These are phyloP conservation scores for Earliella scabrosa DNA, from an alignment of 1,284 basidiomycete species.

Conservation along the genomic window DNA sequence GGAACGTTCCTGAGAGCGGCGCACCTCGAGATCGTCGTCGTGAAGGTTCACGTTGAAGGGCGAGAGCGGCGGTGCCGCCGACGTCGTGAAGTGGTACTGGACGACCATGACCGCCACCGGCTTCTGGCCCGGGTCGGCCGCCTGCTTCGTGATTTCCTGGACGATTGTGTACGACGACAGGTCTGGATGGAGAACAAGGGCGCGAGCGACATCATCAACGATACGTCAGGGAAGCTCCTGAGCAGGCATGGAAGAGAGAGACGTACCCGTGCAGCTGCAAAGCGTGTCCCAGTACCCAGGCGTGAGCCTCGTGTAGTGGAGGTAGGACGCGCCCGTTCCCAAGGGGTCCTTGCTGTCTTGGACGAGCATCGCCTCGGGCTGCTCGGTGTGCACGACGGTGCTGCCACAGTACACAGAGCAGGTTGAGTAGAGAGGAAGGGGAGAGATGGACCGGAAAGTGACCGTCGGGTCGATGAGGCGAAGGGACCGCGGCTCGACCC, in stretches of 20 bases:
- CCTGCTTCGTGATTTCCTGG: slow-evolving; percentile 53
- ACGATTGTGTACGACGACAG: slow-evolving; percentile 56
- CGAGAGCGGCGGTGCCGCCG: slow-evolving; percentile 16
- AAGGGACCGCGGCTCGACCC: slow-evolving; percentile 54
- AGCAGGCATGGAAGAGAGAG: background rate
- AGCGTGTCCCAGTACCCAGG: slow-evolving; percentile 65
- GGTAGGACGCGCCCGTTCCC: slow-evolving; percentile 32
- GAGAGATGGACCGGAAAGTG: slow-evolving; percentile 53
- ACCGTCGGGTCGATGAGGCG: slow-evolving; percentile 64
- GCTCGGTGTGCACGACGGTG: slow-evolving; percentile 53
- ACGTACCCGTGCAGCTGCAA: slow-evolving; percentile 54
- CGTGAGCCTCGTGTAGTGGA: slow-evolving; percentile 62
- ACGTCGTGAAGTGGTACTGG: slow-evolving; percentile 23
- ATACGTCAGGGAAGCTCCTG: background rate
- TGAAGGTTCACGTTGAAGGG: slow-evolving; percentile 13
- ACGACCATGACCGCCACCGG: slow-evolving; percentile 12
- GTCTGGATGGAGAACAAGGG: slow-evolving; percentile 41
- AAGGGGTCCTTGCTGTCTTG: slow-evolving; percentile 27
- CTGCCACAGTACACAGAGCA: slow-evolving; percentile 59
- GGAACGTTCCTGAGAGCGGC: background rate
- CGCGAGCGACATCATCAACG: background rate
- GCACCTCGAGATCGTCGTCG: slow-evolving; percentile 17
- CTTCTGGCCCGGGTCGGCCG: slow-evolving; percentile 11
- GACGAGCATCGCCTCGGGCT: slow-evolving; percentile 43
- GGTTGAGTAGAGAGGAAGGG: slow-evolving; percentile 51